Base-by-base conservation (phyloP, 306 rosid species). In the Ziziphus jujuba region DNA sequence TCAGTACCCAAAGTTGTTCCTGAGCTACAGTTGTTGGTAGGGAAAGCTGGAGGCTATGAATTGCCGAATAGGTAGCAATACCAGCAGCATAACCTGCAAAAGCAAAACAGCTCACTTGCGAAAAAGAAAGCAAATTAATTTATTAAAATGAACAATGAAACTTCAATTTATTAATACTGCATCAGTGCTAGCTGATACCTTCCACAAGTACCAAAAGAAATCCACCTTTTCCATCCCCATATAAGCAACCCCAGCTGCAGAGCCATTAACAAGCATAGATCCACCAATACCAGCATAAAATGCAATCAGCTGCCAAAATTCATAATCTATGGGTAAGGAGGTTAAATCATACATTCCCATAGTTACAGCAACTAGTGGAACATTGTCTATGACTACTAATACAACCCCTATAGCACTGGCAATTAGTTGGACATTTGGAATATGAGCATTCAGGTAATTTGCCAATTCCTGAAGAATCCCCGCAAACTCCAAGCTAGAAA, bases 231-330 rank as follows among this genome's bases (percentile, higher is more conserved):
- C n/a, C n/a, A n/a, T n/a, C n/a, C n/a, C n/a, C n/a, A n/a, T n/a
- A n/a, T n/a, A n/a, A n/a, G n/a, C n/a, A n/a, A n/a, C n/a, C n/a
- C n/a, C n/a, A n/a, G n/a, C n/a, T n/a, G n/a, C n/a, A n/a, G n/a
- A n/a, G n/a, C n/a, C n/a, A n/a, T n/a, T n/a, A n/a, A n/a, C n/a
- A n/a, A n/a, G n/a, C n/a, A n/a, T 90, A 73, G 98, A 93, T 69
- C 98, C 97, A 49, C 98, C 98, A 11, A 97, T 90, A 38, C 97
- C 96, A 14, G 98, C 98, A 56, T 97, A 93, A 56, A 64, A 90
- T 62, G 96, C 97, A 53, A 88, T 12, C 76, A 93, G 60, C 82
- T 90, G 97, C 98, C 98, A 93, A 76, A 93, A 93, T 84, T 90
- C 87, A 2, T 96, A 93, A 75, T 93, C 98, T 81, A 75, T 85